phyloP scores from a whole-genome alignment of 1,139 yeast genomes.

The Geotrichum australiense region DNA sequence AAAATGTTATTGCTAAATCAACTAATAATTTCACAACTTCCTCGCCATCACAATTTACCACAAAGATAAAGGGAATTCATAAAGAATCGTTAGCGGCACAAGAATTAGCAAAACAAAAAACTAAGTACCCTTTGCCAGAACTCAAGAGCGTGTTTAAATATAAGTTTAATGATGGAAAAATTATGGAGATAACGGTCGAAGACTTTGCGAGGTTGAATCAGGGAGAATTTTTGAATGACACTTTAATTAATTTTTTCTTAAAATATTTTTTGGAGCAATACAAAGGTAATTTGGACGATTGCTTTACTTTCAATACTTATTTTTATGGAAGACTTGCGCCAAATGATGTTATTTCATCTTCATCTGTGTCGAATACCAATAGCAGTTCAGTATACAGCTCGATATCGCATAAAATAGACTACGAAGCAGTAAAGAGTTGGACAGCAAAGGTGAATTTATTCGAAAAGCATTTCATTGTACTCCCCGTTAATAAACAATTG shows the following conservation, averaged over 20 bases:
- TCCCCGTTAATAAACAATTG: conserved; percentile 70
- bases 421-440: conserved; percentile 72
- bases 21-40: no score
- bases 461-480: conserved; percentile 52
- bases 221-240: conserved; percentile 38
- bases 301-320: conserved; percentile 74
- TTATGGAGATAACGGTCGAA: conserved; percentile 27
- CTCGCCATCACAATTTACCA: no score
- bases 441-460: conserved; percentile 61
- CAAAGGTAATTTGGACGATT: conserved; percentile 12
- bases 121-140: conserved; percentile 16
- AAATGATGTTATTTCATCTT: conserved; percentile 23
- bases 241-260: conserved; percentile 37
- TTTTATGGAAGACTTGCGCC: conserved; percentile 61
- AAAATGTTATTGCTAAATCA: no score
- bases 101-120: no score
- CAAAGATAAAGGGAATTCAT: no score
- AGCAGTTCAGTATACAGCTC: conserved; percentile 15
- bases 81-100: no score
- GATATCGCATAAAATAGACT: conserved; percentile 41
- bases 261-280: conserved; percentile 23
- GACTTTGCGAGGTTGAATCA: conserved; percentile 34
- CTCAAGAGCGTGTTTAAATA: no score
- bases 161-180: conserved; percentile 28
- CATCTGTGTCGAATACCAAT: background rate